Percentiles rank a stretch among this genome's conserved stretches.
phyloP scores from a whole-genome alignment of 805 yeast species.

The Helenozyma baotianmanensis region DNA sequence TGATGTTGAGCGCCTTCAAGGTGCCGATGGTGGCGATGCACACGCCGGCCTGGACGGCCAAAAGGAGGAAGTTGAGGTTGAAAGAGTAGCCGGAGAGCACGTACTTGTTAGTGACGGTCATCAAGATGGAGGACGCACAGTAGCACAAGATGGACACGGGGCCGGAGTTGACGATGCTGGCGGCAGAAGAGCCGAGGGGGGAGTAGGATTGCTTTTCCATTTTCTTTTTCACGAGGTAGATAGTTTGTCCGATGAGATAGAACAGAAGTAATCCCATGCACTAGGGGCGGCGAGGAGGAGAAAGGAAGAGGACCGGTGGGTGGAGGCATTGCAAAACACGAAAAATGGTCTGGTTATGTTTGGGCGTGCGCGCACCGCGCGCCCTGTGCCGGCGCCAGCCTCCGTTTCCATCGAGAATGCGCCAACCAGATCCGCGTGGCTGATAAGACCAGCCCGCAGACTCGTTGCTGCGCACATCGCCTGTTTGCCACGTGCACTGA shows the following conservation, averaged over 20 bases:
- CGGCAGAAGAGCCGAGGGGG: conserved; percentile 17
- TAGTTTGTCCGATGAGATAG: conserved; percentile 32
- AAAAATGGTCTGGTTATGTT: background rate
- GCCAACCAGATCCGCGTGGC: too few relatives aligned
- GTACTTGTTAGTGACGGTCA: conserved; percentile 96
- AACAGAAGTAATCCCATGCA: conserved; percentile 41
- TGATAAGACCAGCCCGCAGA: too few relatives aligned
- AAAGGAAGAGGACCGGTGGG: background rate
- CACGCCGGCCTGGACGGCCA: conserved; percentile 84
- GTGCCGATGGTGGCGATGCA: conserved; percentile 70
- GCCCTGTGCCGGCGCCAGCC: background rate
- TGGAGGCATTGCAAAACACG: background rate
- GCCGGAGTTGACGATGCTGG: conserved; percentile 47
- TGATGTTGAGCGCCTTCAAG: conserved; percentile 70
- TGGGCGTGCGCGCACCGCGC: background rate
- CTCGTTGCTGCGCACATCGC: too few relatives aligned
- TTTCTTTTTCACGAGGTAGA: conserved; percentile 28
- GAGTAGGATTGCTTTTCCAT: conserved; percentile 33
- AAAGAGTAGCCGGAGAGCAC: conserved; percentile 73
- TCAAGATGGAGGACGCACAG: conserved; percentile 90
- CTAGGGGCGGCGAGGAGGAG: conserved; percentile 4
- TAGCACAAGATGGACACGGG: conserved; percentile 73
- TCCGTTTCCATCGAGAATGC: background rate
- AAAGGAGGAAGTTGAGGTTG: conserved; percentile 79
- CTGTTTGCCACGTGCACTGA: too few relatives aligned